These are phyloP conservation scores for Venturiaceae sp. DNA, from an alignment of 2,329 filamentous ascomycete genomes.

Conservation along the genomic window DNA sequence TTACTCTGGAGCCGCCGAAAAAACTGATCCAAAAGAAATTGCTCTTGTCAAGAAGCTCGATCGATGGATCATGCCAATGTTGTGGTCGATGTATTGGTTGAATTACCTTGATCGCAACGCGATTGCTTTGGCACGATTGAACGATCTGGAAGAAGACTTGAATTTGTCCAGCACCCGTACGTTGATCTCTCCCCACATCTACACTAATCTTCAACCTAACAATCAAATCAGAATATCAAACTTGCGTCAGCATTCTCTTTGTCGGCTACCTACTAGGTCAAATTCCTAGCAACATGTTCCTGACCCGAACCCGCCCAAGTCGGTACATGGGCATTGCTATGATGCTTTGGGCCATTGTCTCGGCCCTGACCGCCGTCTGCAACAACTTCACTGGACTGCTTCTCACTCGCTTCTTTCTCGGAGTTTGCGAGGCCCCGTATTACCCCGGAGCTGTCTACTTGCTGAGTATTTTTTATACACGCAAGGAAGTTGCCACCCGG, in stretches of 20 bases:
- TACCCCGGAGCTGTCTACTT: conserved; percentile 51
- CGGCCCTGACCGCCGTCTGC: conserved; percentile 22
- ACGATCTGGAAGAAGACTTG: conserved; percentile 51
- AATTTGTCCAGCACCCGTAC: conserved; percentile 33
- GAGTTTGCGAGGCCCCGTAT: conserved; percentile 33
- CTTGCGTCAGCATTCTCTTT: conserved; percentile 53
- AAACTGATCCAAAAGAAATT: not conserved
- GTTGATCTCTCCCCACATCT: not conserved
- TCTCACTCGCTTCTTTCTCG: conserved; percentile 24
- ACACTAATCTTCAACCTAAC: not conserved
- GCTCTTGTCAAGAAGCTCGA: conserved; percentile 7
- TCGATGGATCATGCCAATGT: conserved; percentile 6
- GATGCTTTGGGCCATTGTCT: conserved; percentile 33
- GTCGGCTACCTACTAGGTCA: conserved; percentile 16
- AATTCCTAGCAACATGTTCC: conserved; percentile 27
- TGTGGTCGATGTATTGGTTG: conserved; percentile 18
- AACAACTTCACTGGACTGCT: conserved; percentile 27
- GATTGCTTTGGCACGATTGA: conserved; percentile 53
- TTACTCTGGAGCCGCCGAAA: not conserved
- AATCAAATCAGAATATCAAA: conserved; percentile 39
- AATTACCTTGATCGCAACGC: conserved; percentile 49
- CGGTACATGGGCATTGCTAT: conserved; percentile 29
- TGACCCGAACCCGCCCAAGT: conserved; percentile 17
- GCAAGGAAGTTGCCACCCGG: conserved; percentile 43
- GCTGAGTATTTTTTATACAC: conserved; percentile 58